These are phyloP conservation scores for Spiromastix sp. DNA, from an alignment of 2,329 filamentous ascomycete species.

Conservation along the genomic window DNA sequence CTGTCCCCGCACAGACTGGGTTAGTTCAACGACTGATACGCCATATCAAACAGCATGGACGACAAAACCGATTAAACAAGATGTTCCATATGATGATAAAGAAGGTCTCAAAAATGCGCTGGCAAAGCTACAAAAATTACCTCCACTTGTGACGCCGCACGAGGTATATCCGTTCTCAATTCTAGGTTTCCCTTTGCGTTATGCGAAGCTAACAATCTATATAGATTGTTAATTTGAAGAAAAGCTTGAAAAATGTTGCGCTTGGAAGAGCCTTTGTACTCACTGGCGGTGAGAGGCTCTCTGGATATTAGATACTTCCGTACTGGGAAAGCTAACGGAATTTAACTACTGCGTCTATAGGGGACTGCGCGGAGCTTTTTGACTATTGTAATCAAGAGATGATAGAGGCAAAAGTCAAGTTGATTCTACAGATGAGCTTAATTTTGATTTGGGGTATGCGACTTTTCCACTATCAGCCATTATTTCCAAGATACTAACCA, in stretches of 20 bases:
- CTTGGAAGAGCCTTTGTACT: constrained; percentile 85
- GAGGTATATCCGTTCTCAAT: constrained; percentile 22
- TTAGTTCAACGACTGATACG: constrained; percentile 4
- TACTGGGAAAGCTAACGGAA: constrained; percentile 1
- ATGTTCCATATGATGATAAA: constrained; percentile 36
- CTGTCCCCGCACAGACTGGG: neutral
- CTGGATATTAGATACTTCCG: neutral
- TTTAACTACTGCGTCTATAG: constrained; percentile 12
- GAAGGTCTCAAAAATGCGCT: constrained; percentile 30
- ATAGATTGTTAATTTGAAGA: constrained; percentile 64
- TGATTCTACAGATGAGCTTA: constrained; percentile 92
- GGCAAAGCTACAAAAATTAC: constrained; percentile 32
- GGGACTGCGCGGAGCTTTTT: constrained; percentile 91
- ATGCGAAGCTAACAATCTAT: constrained; percentile 2
- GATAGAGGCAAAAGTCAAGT: constrained; percentile 94
- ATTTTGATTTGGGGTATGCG: constrained; percentile 76
- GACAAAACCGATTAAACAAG: constrained; percentile 36
- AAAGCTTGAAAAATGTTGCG: constrained; percentile 73
- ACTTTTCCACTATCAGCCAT: constrained; percentile 24
- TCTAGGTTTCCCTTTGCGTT: neutral
- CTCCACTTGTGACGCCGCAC: constrained; percentile 37
- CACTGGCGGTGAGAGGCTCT: constrained; percentile 58
- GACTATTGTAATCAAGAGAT: constrained; percentile 84
- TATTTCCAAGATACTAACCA: constrained; percentile 3
- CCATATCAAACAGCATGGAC: constrained; percentile 26